These are phyloP conservation scores for Microbotryum scabiosae DNA, from an alignment of 1,284 basidiomycete species.

Conservation along the genomic window DNA sequence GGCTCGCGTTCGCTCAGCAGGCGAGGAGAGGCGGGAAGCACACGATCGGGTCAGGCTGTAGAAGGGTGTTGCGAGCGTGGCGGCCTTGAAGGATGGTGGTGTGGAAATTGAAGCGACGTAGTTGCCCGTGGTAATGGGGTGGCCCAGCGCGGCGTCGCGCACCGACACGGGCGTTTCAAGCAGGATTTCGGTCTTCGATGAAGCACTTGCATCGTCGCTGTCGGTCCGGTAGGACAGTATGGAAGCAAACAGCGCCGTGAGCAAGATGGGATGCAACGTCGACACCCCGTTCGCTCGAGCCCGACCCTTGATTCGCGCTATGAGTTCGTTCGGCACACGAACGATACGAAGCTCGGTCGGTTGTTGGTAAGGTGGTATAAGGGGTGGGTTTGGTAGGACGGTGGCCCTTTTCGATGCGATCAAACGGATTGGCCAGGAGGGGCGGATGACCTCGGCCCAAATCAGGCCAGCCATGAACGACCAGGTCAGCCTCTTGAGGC, in stretches of 20 bases:
- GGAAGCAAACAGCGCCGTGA: background rate
- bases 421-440: slow-evolving; percentile 1
- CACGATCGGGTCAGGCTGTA: background rate
- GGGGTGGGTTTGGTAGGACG: background rate
- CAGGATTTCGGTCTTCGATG: background rate
- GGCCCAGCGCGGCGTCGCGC: background rate
- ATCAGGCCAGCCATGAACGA: background rate
- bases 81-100: background rate
- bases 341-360: background rate
- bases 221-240: background rate
- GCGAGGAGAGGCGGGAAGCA: background rate
- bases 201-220: too few relatives aligned
- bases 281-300: slow-evolving; percentile 2
- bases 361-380: background rate
- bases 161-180: slow-evolving; percentile 8
- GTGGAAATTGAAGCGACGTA: slow-evolving; percentile 4
- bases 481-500: too few relatives aligned
- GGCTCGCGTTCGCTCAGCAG: background rate
- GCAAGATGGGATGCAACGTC: slow-evolving; percentile 12
- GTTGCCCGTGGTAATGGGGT: slow-evolving; percentile 6
- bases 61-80: background rate
- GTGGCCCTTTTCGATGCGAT: background rate
- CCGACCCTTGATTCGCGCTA: background rate
- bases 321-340: background rate
- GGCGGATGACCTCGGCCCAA: slow-evolving; percentile 1